Conservation (phyloP, 2,329 filamentous ascomycete species). For the Aureobasidium melanogenum region DNA sequence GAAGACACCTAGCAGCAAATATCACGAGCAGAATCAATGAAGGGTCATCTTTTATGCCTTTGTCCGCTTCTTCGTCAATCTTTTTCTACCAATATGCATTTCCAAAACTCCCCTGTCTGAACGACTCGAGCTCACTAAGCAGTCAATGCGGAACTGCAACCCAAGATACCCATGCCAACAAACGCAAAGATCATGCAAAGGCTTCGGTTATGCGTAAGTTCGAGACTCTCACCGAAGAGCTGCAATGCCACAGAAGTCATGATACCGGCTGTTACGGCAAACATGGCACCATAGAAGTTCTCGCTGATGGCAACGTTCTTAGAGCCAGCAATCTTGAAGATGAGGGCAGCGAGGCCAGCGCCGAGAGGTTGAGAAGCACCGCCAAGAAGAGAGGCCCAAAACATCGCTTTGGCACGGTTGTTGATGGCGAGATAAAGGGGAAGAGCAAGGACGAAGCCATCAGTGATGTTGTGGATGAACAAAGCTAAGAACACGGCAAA, state of each 20-base stretch:
- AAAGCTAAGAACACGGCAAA: slow-evolving; percentile 90
- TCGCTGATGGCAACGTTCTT: slow-evolving; percentile 42
- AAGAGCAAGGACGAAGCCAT: slow-evolving; percentile 89
- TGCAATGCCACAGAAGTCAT: slow-evolving; percentile 92
- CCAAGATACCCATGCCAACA: slow-evolving; percentile 78
- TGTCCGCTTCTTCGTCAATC: background rate
- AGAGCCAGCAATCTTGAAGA: slow-evolving; percentile 65
- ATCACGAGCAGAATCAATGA: background rate
- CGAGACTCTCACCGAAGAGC: slow-evolving; percentile 77
- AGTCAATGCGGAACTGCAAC: slow-evolving; percentile 77
- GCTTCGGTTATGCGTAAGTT: slow-evolving; percentile 68
- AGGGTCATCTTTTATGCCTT: background rate
- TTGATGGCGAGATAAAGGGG: slow-evolving; percentile 86
- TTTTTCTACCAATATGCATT: background rate
- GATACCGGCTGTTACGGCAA: slow-evolving; percentile 82
- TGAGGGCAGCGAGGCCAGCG: slow-evolving; percentile 72
- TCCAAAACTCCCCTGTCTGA: background rate
- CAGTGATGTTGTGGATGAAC: slow-evolving; percentile 96
- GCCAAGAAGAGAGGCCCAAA: slow-evolving; percentile 74
- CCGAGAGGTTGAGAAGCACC: slow-evolving; percentile 82
- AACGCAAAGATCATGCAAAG: slow-evolving; percentile 75
- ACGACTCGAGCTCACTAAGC: slow-evolving; percentile 27
- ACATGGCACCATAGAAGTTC: slow-evolving; percentile 66
- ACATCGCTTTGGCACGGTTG: slow-evolving; percentile 70
- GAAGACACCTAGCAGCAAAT: background rate